Base-by-base conservation (phyloP, 495 filamentous ascomycete species). In the Parachaetomium inaequale region DNA sequence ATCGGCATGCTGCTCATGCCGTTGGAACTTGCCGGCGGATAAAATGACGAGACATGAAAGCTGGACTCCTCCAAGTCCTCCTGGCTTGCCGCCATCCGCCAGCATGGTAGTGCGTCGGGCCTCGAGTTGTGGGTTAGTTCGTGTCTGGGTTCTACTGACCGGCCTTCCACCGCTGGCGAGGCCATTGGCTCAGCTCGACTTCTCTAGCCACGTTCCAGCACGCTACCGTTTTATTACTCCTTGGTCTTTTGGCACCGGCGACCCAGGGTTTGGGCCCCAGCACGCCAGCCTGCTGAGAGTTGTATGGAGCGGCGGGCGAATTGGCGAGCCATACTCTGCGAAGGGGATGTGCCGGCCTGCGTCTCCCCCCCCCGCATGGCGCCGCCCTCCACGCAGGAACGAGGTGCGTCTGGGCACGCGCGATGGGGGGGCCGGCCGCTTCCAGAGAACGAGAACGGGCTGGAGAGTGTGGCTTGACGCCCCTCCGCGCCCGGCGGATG, bases 361-460 rank as follows among this genome's bases (percentile, higher is more conserved):
- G 31, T 23, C 21, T 55, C 23, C 21, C 19, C 26, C 32, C 15
- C 23, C 26, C 31, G 59, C 59, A 55, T 62, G 51, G 19, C 42
- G 45, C 19, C n/a, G 42, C 21, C n/a, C 26, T 34, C 51, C 51
- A 61, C 51, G 52, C 50, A 49, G 40, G 40, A 62, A 55, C 29
- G n/a, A 31, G 51, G 12, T 42, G 7, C 51, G 40, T 46, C 21
- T 49, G 51, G 42, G 26, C 32, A 19, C n/a, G 21, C 10, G 36
- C 7, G 31, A 54, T 42, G 53, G 1, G n/a, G n/a, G n/a, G 19
- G 21, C 45, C 25, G 45, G 32, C 45, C 49, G 29, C 34, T 46
- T 46, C 61, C 28, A 46, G 28, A 51, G 17, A 6, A 28, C 38
- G 28, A 51, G 17, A 6, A 28, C 38, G 49, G 46, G n/a, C 23